Base-by-base conservation (phyloP, 1,284 basidiomycete species). In the Caloboletus inedulis region DNA sequence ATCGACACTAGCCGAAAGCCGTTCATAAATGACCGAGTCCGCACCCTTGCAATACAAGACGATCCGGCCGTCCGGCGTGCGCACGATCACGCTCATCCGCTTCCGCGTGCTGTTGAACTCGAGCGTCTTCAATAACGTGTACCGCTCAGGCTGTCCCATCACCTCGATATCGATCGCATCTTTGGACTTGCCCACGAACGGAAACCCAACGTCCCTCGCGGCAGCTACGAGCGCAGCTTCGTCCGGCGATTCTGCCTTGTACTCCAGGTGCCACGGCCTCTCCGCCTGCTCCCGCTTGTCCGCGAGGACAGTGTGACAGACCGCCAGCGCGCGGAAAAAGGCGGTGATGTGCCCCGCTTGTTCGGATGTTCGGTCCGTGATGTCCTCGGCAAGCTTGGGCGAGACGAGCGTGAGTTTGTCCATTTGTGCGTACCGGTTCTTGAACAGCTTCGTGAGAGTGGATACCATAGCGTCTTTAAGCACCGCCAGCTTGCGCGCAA, bases 241-340 rank as follows among this genome's bases (percentile, higher is more conserved):
- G 66, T 98, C 95, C 0, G 94, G 93, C 3, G 87, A 91, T 72
- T 98, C 94, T 7, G 95, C 94, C 73, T 98, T 98, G 78, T 98
- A 98, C 52, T 91, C 85, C 58, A 98, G 71, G 5, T 75, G 70
- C 69, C 77, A 85, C 0, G 90, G 91, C 14, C 85, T 73, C 40
- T 75, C 73, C 56, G 81, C 70, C 8, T 83, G 79, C 29, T 89
- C 84, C 0, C 87, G 81, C 51, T 77, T 79, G 61, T 94, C 91
- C 1, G 91, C 78, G 13, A 98, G 79, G 27, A 97, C 95, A 16
- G 87, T 89, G 68, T 98, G 96, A 63, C 96, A 98, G 18, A 98
- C 70, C 0, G 94, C 92, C 13, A 99, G 77, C 0, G 93, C 92
- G 18, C 89, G 82, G 77, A 97, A 98, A 74, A 98, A 98, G 7